These are phyloP conservation scores for Fusarium compactum DNA, from an alignment of 2,329 filamentous ascomycete genomes.

Conservation along the genomic window DNA sequence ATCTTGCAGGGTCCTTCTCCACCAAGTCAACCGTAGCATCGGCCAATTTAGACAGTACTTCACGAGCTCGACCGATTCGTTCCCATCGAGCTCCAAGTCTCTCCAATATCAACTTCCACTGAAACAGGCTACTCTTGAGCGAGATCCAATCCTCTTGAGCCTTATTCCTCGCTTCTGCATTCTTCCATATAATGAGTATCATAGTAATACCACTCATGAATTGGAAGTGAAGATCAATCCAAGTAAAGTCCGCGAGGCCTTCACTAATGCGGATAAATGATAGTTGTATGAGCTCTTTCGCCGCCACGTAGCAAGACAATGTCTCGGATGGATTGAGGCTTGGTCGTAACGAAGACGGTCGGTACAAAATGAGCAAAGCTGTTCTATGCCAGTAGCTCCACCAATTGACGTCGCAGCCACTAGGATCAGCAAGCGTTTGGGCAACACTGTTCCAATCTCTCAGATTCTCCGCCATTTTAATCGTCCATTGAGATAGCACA, in stretches of 20 bases:
- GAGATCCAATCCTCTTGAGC: slow-evolving; percentile 16
- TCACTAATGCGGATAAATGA: slow-evolving; percentile 17
- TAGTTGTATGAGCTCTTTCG: slow-evolving; percentile 15
- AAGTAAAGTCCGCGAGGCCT: slow-evolving; percentile 12
- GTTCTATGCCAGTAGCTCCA: slow-evolving; percentile 24
- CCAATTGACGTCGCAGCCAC: slow-evolving; percentile 9
- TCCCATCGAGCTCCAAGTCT: slow-evolving; percentile 4
- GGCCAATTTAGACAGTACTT: slow-evolving; percentile 10
- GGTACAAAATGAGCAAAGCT: slow-evolving; percentile 14
- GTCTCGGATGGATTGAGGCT: not conserved
- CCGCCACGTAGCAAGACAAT: slow-evolving; percentile 2
- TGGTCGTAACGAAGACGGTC: not conserved
- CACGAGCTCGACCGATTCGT: slow-evolving; percentile 1
- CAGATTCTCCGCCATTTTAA: not conserved
- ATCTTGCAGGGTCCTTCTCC: not conserved
- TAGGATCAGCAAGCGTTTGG: not conserved
- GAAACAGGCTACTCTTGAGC: not conserved
- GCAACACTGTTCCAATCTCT: slow-evolving; percentile 2
- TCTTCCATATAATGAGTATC: slow-evolving; percentile 13
- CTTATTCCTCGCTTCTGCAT: not conserved
- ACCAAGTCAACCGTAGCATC: slow-evolving; percentile 19
- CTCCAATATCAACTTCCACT: slow-evolving; percentile 8
- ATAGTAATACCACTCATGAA: slow-evolving; percentile 24
- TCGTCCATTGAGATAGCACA: not conserved
- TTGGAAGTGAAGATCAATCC: slow-evolving; percentile 16